Base-by-base conservation (phyloP, 495 filamentous ascomycete genomes). In the Eremomyces bilateralis region DNA sequence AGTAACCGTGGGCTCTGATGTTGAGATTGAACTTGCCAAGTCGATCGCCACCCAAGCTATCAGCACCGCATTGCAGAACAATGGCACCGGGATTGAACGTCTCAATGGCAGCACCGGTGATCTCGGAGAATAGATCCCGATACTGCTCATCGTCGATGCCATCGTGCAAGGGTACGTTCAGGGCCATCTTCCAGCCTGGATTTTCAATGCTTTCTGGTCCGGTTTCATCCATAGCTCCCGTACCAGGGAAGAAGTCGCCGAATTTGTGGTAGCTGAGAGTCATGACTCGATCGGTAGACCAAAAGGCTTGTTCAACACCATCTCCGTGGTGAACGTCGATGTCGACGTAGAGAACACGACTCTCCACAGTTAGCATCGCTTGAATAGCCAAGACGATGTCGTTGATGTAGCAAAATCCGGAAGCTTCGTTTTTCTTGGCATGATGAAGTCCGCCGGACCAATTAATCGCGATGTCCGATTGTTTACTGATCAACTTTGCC, bases 381-480 rank as follows among this genome's bases (percentile, higher is more conserved):
- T 94, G 70, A 43, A 92, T 85, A 30, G 80, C 83, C 19, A 97
- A 72, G 25, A 95, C 90, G 50, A 97, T 95, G 54, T 97, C 88
- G 52, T 97, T 97, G 47, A 93, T 74, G 57, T 97, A 97, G 58
- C 88, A 97, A 58, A 97, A 97, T 4, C 88, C 88, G 33, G 72
- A 79, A 13, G 90, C 88, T 53, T 91, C 80, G 48, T 73, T 71
- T 47, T 90, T 92, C 51, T 93, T 92, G 18, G 88, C 88, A 53
- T 97, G 88, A 50, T 97, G 88, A n/a, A 97, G 62, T 2, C 88
- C 88, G 15, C 88, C 88, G n/a, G 82, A 85, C 88, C 88, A 97
- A 53, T 92, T 93, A 59, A 95, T 84, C 8, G 88, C 88, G 45
- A 97, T 95, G 48, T 92, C 74, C 17, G 81, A 76, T 55, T 94